A percentile compares a stretch with the other conserved stretches of the same genome.
phyloP scores from a whole-genome alignment of 306 rosid genomes.

The Luffa aegyptiaca region DNA sequence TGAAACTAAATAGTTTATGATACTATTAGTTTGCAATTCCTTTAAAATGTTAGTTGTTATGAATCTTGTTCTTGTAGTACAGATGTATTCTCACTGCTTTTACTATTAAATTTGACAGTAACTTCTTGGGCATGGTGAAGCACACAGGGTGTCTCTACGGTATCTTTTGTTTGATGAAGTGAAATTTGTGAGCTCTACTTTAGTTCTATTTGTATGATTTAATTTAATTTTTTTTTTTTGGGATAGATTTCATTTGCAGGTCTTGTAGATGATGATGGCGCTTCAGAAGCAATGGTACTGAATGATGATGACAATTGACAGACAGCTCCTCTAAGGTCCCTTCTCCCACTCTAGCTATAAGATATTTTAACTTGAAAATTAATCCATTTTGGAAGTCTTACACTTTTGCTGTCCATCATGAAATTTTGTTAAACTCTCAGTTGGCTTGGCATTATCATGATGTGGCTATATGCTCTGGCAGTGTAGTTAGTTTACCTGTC shows the following conservation, averaged over 20 bases:
- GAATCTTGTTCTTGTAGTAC: neutral
- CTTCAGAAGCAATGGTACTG: constrained; percentile 53
- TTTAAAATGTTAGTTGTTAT: neutral
- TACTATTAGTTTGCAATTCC: neutral
- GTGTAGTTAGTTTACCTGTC: neutral
- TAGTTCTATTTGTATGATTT: constrained; percentile 3
- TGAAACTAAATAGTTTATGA: neutral
- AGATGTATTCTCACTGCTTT: constrained; percentile 13
- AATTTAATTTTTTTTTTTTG: neutral
- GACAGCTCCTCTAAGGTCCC: constrained; percentile 43
- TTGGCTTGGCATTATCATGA: neutral
- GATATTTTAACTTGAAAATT: neutral
- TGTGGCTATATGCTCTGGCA: neutral
- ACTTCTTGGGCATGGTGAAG: constrained; percentile 76
- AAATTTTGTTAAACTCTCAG: neutral
- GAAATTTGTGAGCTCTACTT: neutral
- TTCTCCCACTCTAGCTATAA: neutral
- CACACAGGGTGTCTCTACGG: constrained; percentile 57
- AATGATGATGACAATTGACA: constrained; percentile 46
- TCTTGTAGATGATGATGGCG: constrained; percentile 62
- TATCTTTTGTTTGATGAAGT: constrained; percentile 14
- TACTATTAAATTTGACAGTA: constrained; percentile 35
- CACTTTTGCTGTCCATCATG: neutral
- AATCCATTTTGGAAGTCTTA: neutral
- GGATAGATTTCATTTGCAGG: constrained; percentile 72